Evolutionary conservation across 495 filamentous ascomycete species (phyloP), one percentile per base, ranked within the genome.

Genomic region (Pseudevernia furfuracea): DNA sequence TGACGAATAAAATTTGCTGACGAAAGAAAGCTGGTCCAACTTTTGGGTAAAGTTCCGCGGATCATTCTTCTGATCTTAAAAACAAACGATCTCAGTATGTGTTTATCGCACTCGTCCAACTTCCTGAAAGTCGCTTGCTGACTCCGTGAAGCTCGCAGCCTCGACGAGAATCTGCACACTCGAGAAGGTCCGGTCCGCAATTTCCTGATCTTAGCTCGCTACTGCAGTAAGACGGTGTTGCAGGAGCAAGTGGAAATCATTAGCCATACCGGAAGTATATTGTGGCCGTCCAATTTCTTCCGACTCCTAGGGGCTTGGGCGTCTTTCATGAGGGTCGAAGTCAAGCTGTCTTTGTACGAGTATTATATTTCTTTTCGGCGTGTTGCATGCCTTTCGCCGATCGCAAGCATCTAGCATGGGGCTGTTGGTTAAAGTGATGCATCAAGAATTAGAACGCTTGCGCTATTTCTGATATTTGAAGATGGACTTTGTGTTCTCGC

Each of bases 41-140:
- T 99, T 69, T 81, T 99, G 12, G 89, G 90, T 38, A 85, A 90
- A 67, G 91, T 99, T 3, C 95, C 95, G 8, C 79, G 91, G 17
- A 88, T 97, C 63, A 95, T 99, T 46, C 81, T 99, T 21, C 79
- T 99, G 8, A 97, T 99, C 68, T 81, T 99, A 60, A 99, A 99
- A 77, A 99, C 95, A 2, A 99, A 99, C 73, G 95, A 99, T 74
- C 77, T 99, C 48, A 99, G 84, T 86, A 79, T 71, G 83, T 75
- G 28, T 32, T 32, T 23, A 28, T 34, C 8, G 32, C 25, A 11
- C 25, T 19, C 43, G 23, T 44, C 19, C 25, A 15, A 11, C 60
- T 8, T 39, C 19, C 46, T 48, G 36, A 14, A 25, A 48, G n/a
- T 39, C 15, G 39, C n/a, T 30, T 64, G 59, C 70, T 70, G 55